Base-by-base conservation (phyloP, 1,139 yeast genomes). In the Taiozyma onychis region DNA sequence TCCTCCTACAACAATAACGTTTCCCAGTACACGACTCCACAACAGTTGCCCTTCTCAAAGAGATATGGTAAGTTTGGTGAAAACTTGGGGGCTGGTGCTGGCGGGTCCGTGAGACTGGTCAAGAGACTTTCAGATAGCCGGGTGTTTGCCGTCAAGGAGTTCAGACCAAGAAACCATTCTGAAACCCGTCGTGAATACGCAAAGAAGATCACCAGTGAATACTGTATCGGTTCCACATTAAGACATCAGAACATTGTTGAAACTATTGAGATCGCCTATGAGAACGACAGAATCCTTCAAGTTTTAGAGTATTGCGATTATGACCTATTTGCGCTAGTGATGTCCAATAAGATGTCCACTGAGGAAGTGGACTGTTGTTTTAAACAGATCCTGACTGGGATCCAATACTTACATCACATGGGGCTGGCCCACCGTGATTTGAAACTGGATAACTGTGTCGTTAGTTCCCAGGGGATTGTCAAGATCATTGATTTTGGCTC, bases 291-390 rank as follows among this genome's bases (percentile, higher is more conserved):
- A 52, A 88, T 89, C 55, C 78, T 84, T 57, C 97, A 90, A 71
- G 91, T 91, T 35, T 88, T 91, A 96, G 98, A 91, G 66, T 91
- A 90, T 68, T 90, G 96, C 66, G 96, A 93, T 62, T 88, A 77
- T 63, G 98, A 91, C 69, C 76, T 91, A 61, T 91, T 91, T 66
- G 97, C 97, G 1, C 88, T 91, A 58, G 98, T 91, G 39, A 91
- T 91, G 97, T 84, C 95, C 28, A 95, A 93, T 59, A 85, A 88
- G 63, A 90, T 91, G 97, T 75, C 89, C 1, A 74, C 84, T 52
- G 85, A 81, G 49, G 98, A 91, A 67, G 83, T 89, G 53, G 87
- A 85, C 66, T 91, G 98, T 69, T 91, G 95, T 66, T 85, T 91
- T 64, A 88, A 88, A 63, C 98, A 91, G 69, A 80, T 91, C 45